Percentiles rank a stretch among this genome's conserved stretches.
Conservation (phyloP, 495 filamentous ascomycete genomes). For the Penicillium argentinense region DNA sequence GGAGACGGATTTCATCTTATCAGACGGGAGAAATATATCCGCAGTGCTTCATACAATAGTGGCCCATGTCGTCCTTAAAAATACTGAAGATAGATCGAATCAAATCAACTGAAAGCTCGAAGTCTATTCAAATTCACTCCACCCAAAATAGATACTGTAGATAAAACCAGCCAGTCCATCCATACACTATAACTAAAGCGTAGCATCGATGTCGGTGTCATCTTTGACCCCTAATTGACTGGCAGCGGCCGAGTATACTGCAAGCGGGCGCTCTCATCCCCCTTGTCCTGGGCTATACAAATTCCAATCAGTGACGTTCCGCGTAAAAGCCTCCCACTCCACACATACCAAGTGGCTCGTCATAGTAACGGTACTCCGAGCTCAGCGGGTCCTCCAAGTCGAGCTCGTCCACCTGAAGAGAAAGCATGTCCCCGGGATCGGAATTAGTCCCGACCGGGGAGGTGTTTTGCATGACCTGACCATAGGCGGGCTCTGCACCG, state of each 20-base stretch:
- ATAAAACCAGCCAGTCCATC: too few species aligned
- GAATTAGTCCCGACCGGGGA: not conserved
- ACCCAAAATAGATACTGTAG: too few species aligned
- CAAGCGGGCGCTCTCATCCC: not conserved
- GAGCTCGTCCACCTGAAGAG: not conserved
- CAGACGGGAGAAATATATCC: too few species aligned
- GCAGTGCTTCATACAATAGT: too few species aligned
- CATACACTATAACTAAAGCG: too few species aligned
- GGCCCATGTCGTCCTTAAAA: too few species aligned
- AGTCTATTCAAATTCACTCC: too few species aligned
- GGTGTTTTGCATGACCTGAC: not conserved
- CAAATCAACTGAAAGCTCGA: too few species aligned
- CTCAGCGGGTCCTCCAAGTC: slow-evolving; percentile 5
- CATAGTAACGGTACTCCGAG: not conserved
- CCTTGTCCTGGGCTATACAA: not conserved
- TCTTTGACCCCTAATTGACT: too few species aligned
- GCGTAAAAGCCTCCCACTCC: not conserved
- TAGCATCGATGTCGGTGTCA: too few species aligned
- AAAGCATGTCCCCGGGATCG: not conserved
- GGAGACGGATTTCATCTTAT: too few species aligned
- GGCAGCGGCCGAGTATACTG: not conserved
- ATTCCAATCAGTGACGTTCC: not conserved
- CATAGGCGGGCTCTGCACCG: not conserved
- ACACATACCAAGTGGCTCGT: slow-evolving; percentile 3
- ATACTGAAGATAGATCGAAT: too few species aligned